Conservation (phyloP, 1,139 yeast species). For the Yamadazyma atlantica region DNA sequence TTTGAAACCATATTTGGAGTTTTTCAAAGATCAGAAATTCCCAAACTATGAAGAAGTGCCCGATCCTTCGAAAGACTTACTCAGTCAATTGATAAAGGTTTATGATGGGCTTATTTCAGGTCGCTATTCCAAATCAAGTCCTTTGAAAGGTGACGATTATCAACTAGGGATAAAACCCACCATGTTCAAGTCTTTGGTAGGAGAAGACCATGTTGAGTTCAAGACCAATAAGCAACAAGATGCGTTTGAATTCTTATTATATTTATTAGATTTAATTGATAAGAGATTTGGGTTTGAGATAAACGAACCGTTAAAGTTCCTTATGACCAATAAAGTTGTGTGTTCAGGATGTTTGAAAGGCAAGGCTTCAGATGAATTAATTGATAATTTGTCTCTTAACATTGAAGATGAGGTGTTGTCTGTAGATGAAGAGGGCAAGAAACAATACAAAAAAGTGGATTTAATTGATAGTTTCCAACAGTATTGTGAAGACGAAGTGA, state of each 20-base stretch:
- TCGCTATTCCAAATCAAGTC: conserved; percentile 59
- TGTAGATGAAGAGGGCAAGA: conserved; percentile 44
- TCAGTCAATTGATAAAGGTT: conserved; percentile 71
- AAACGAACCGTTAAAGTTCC: conserved; percentile 61
- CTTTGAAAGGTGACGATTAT: conserved; percentile 49
- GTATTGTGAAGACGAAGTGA: conserved; percentile 50
- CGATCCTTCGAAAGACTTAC: conserved; percentile 65
- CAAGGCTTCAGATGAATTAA: conserved; percentile 52
- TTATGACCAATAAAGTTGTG: conserved; percentile 61
- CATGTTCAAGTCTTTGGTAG: conserved; percentile 72
- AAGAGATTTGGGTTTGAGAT: conserved; percentile 43
- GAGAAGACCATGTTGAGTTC: conserved; percentile 78
- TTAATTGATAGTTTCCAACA: conserved; percentile 51
- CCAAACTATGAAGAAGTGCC: conserved; percentile 24
- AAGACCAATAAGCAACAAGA: conserved; percentile 90
- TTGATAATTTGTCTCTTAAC: conserved; percentile 70
- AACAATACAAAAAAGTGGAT: conserved; percentile 48
- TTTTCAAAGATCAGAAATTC: conserved; percentile 28
- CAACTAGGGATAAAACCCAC: conserved; percentile 79
- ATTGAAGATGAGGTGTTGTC: conserved; percentile 41
- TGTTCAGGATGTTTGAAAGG: conserved; percentile 67
- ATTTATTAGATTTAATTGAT: conserved; percentile 65
- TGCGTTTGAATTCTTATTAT: conserved; percentile 83
- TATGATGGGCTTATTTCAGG: conserved; percentile 82
- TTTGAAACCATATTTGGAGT: conserved; percentile 36